Evolutionary conservation across 768 basidiomycete genomes (phyloP), one percentile per base, ranked within the genome.

Genomic region (Suillus subaureus): DNA sequence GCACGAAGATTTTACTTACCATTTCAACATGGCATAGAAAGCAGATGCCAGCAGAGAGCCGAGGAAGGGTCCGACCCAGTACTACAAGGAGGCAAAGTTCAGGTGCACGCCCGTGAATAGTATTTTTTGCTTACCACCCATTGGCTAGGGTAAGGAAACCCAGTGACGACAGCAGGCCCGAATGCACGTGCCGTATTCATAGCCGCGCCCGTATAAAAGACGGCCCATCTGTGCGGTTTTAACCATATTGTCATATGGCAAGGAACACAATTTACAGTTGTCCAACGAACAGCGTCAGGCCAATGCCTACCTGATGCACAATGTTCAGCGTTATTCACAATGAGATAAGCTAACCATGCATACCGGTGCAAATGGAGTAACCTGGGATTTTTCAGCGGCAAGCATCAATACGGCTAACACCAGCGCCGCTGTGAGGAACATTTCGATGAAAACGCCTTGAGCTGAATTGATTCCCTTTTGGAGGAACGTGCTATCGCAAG

Each of bases 141-240:
- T 47, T 90, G 90, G 6, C 78, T 65, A 26, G 73, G 67, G 56
- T 76, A 70, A 16, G 82, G 80, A 70, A 90, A 90, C 23, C 86
- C 84, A n/a, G 84, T 82, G 43, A 90, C 79, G 3, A 85, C 87
- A 5, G 90, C 87, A 2, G 90, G 89, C 3, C 89, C 90, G 73
- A 90, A 90, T 0, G 90, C 74, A 63, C 89, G 83, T 15, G 89
- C 89, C 6, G 87, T 85, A 70, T 91, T 91, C 84, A 89, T 87
- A 23, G 80, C 80, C 5, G 86, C 89, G 7, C 89, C 88, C 0
- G 89, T 90, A 71, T 85, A 90, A 65, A 78, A 82, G 8, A 87
- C 83, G 0, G 85, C 84, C 68, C 84, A 89, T 18, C 89, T 89
- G 63, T 23, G 35, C 0, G 26, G 63, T 37, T 9, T 35, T 33